A percentile compares a stretch with the other conserved stretches of the same genome.
These are phyloP conservation scores for Zoysia matrella DNA, from an alignment of 202 grass and related monocot species.

Conservation along the genomic window DNA sequence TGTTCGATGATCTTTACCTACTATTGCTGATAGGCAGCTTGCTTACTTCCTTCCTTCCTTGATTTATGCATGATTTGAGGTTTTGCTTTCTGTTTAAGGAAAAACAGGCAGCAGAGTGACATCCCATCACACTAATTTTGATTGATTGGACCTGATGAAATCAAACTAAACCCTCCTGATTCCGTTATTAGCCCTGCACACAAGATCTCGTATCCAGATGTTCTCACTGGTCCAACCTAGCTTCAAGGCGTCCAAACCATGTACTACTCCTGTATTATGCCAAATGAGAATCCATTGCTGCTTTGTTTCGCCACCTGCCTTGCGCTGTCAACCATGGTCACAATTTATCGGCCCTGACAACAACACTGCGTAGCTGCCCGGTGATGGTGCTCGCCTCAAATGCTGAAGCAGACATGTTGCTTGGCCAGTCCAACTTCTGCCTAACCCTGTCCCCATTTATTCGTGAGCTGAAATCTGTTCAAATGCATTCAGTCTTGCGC, in stretches of 20 bases:
- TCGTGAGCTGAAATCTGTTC: constrained; percentile 20
- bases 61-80: constrained; percentile 8
- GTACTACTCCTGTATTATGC: not conserved
- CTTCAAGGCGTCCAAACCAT: constrained; percentile 31
- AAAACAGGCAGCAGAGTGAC: constrained; percentile 29
- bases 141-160: constrained; percentile 30
- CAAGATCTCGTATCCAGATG: constrained; percentile 47
- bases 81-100: constrained; percentile 41
- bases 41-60: constrained; percentile 33
- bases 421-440: constrained; percentile 48
- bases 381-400: constrained; percentile 20
- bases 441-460: constrained; percentile 45
- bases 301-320: not conserved
- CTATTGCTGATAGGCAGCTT: too few relatives aligned
- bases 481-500: constrained; percentile 16
- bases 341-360: constrained; percentile 35
- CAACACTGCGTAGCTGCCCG: constrained; percentile 15
- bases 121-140: constrained; percentile 40
- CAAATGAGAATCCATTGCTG: constrained; percentile 18
- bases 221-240: constrained; percentile 37
- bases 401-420: constrained; percentile 51
- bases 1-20: too few relatives aligned
- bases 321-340: constrained; percentile 50
- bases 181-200: constrained; percentile 19
- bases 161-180: constrained; percentile 42